Base-by-base conservation (phyloP, 495 filamentous ascomycete species). In the Daldinia loculata region DNA sequence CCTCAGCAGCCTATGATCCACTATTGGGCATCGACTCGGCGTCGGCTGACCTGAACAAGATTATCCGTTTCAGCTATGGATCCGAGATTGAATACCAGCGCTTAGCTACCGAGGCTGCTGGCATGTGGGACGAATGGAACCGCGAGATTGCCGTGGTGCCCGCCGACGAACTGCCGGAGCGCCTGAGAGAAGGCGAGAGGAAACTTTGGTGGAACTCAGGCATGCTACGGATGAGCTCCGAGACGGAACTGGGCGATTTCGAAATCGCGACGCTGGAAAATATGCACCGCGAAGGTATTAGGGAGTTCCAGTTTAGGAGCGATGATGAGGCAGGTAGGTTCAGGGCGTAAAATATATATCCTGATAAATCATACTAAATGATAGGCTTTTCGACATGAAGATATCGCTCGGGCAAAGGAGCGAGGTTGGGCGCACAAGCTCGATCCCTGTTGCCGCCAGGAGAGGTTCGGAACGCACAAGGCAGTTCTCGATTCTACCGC, bases 61-160 rank as follows among this genome's bases (percentile, higher is more conserved):
- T 84, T 63, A 75, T 85, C 30, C 77, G 83, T 1, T 71, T 79
- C 7, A 78, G 76, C 26, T 84, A 85, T 65, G 82, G 82, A 14
- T 15, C 39, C 2, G 71, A 83, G 50, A 76, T 69, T 6, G 74
- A 78, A 50, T 85, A 84, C 61, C 83, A 84, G 63, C 63, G 77
- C 7, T 77, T 86, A 4, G 75, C 83, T 0, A 66, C 79, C n/a
- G 79, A 82, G 34, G 78, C 82, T 2, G 75, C 80, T 8, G 30
- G 58, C 2, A 56, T 68, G 0, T 86, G 82, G 81, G 70, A 80
- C 11, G 59, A 52, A 24, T 86, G 84, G 83, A 85, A 86, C 57
- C 66, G 34, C 4, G 74, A 80, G 26, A 63, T 85, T 2, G 50
- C 56, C 0, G 66, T 22, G 0, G 66, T 70, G 3, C 66, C 36